A percentile compares a stretch with the other conserved stretches of the same genome.
Evolutionary conservation across 805 yeast species (phyloP).

Genomic region (Nematodospora valgi): DNA sequence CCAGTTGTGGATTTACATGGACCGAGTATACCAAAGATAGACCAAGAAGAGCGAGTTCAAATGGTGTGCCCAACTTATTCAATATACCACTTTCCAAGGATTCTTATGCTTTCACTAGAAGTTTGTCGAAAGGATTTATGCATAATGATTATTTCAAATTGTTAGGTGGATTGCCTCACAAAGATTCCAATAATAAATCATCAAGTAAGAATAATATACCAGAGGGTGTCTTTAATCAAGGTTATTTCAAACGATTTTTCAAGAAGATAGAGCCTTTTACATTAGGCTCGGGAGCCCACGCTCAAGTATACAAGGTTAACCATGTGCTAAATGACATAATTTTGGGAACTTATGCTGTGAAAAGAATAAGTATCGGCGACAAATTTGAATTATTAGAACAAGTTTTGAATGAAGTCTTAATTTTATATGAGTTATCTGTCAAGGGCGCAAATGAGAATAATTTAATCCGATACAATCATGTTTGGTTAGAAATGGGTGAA

Average conservation of each 20-base stretch:
- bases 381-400: conserved; percentile 64
- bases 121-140: conserved; percentile 21
- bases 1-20: conserved; percentile 32
- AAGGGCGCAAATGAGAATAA: conserved; percentile 47
- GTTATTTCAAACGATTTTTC: conserved; percentile 76
- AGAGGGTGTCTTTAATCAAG: conserved; percentile 66
- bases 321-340: conserved; percentile 71
- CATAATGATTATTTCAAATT: conserved; percentile 36
- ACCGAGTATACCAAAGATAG: conserved; percentile 9
- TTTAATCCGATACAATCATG: conserved; percentile 83
- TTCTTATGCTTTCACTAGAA: background rate
- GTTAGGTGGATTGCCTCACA: conserved; percentile 23
- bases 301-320: conserved; percentile 79
- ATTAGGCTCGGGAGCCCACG: conserved; percentile 82
- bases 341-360: conserved; percentile 79
- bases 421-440: conserved; percentile 53
- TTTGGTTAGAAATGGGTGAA: conserved; percentile 76
- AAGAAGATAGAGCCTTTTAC: conserved; percentile 46
- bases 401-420: conserved; percentile 74
- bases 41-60: background rate
- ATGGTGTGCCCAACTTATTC: conserved; percentile 1
- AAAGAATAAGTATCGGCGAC: conserved; percentile 81
- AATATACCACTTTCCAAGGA: conserved; percentile 1
- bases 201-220: conserved; percentile 33
- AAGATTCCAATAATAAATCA: background rate